A percentile compares a stretch with the other conserved stretches of the same genome.
These are phyloP conservation scores for Blepharisma stoltei DNA, from an alignment of 73 alveolate genomes.

Conservation along the genomic window DNA sequence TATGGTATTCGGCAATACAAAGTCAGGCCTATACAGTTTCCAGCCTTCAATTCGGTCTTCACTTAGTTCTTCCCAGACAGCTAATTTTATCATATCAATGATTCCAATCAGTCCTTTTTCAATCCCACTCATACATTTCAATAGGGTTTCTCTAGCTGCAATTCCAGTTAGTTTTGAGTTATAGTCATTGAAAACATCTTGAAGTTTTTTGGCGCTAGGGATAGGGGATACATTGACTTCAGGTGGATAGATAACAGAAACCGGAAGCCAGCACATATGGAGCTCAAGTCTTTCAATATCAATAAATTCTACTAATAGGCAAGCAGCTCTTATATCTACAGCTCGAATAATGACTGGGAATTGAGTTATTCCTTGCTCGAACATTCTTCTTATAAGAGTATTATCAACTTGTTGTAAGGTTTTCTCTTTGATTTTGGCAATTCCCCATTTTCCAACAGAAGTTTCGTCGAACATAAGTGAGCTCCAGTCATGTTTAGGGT, in stretches of 20 bases:
- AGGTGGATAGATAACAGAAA: conserved; percentile 5
- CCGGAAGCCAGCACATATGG: conserved; percentile 28
- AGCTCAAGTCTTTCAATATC: conserved; percentile 43
- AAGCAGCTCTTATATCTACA: conserved; percentile 44
- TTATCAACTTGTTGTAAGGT: conserved; percentile 30
- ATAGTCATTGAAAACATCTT: background rate
- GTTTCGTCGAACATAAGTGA: conserved; percentile 77
- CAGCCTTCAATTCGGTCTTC: conserved; percentile 10
- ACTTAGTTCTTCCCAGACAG: background rate
- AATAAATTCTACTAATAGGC: conserved; percentile 35
- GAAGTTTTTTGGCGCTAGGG: background rate
- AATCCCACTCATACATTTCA: background rate
- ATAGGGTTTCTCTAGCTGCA: background rate
- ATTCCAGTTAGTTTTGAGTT: background rate
- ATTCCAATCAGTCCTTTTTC: background rate
- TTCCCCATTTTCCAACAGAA: conserved; percentile 64
- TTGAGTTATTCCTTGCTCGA: conserved; percentile 28
- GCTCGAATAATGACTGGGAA: conserved; percentile 47
- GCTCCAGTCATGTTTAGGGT: conserved; percentile 83
- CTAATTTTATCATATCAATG: background rate
- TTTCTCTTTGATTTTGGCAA: conserved; percentile 59
- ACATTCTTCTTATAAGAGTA: background rate
- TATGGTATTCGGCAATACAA: background rate
- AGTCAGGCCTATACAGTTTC: conserved; percentile 25
- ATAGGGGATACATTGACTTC: conserved; percentile 11